Evolutionary conservation across 352 stramenopile species (phyloP).

Genomic region (Globisporangium polare): DNA sequence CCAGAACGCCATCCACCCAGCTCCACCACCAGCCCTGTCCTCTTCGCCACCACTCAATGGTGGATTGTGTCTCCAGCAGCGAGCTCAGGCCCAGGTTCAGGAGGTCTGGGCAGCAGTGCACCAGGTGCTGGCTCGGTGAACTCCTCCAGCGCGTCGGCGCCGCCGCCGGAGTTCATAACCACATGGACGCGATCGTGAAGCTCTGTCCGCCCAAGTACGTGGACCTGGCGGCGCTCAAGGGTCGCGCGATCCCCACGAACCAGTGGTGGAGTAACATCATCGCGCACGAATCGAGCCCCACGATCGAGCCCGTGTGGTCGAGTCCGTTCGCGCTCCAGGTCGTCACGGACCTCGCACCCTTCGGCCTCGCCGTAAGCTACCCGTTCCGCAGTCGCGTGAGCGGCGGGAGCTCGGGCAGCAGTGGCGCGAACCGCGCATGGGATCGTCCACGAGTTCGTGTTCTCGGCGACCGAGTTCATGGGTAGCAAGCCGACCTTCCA

Average conservation of each 20-base stretch:
- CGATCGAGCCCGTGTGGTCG: neutral
- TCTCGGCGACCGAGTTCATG: constrained; percentile 46
- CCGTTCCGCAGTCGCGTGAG: constrained; percentile 48
- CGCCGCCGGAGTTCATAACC: neutral
- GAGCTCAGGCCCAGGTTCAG: too few species aligned
- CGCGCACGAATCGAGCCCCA: neutral
- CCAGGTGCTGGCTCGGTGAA: neutral
- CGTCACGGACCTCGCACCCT: constrained; percentile 23
- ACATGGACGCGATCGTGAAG: constrained; percentile 1
- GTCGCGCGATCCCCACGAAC: constrained; percentile 1
- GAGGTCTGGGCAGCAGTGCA: neutral
- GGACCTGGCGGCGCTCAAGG: neutral
- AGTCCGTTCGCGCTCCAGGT: neutral
- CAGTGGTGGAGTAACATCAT: neutral
- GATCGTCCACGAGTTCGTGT: constrained; percentile 44
- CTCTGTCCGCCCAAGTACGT: neutral
- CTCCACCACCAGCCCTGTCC: neutral
- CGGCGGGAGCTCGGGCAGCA: constrained; percentile 51
- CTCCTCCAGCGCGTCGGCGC: neutral
- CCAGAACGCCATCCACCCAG: neutral
- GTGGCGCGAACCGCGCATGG: constrained; percentile 35
- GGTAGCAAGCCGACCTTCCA: constrained; percentile 39
- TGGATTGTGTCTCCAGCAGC: neutral
- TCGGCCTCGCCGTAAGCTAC: constrained; percentile 51
- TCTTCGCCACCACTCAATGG: neutral